Percentiles rank a stretch among this genome's conserved stretches.
phyloP scores from a whole-genome alignment of 1,284 basidiomycete genomes.

The Rhodotorula glutinis region DNA sequence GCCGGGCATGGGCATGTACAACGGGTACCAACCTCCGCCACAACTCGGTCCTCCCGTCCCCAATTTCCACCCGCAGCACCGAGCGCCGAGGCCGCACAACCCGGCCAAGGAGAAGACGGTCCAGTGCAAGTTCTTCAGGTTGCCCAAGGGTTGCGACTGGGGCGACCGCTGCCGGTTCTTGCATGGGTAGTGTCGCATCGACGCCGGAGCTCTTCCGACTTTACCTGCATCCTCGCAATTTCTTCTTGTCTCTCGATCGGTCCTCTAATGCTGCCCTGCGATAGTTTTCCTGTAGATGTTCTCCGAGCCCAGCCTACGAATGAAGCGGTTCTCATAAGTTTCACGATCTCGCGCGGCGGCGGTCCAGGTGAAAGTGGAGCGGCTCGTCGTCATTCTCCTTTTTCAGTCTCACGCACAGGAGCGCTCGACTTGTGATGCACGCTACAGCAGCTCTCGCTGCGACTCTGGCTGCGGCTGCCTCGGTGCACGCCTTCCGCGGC shows the following conservation, averaged over 20 bases:
- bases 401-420: no score
- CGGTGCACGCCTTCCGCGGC: slow-evolving; percentile 19
- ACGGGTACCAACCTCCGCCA: slow-evolving; percentile 7
- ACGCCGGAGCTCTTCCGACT: no score
- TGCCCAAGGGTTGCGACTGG: slow-evolving; percentile 29
- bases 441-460: background rate
- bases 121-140: slow-evolving; percentile 26
- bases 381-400: background rate
- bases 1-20: background rate
- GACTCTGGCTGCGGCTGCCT: background rate
- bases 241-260: no score
- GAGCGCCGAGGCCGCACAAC: background rate
- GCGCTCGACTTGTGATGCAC: background rate
- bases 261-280: no score
- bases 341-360: no score
- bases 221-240: no score
- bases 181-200: slow-evolving; percentile 8
- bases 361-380: background rate
- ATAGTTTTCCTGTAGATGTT: background rate
- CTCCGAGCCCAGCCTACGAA: no score
- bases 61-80: background rate
- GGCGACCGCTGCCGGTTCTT: slow-evolving; percentile 28
- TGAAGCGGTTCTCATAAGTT: no score
- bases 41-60: background rate
- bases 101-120: background rate